Base-by-base conservation (phyloP, 139 green algal genomes). In the Micractinium conductrix region DNA sequence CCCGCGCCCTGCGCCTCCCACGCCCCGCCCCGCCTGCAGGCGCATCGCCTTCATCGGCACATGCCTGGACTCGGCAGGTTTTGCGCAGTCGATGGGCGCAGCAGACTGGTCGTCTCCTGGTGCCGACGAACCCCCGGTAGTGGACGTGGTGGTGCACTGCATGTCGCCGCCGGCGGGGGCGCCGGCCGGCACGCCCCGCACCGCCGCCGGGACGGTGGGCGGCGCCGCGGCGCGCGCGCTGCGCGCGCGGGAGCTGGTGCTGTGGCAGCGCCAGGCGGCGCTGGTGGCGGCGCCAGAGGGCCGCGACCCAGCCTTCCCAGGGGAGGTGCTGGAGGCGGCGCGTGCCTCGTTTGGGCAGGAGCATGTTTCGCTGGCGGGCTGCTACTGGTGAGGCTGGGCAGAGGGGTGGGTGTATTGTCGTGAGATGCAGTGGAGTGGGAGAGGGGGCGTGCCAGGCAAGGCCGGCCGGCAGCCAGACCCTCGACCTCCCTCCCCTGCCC, bases 211-310 rank as follows among this genome's bases (percentile, higher is more conserved):
- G 8, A 35, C 35, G 19, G 53, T 33, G 55, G 86, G 81, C 0
- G 86, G 86, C 2, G 73, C 79, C 30, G 73, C 65, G 1, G 86
- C 86, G 26, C 62, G 60, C 4, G 35, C 37, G 19, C 38, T 87
- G 37, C 33, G 38, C 1, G 71, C 73, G 3, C 30, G 38, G 58
- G 86, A 89, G 38, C 62, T 89, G 37, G 74, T 87, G 48, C 68
- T 89, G 68, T 89, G 81, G 81, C 86, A 89, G 81, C 82, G 60
- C 21, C 63, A 44, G 33, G 63, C 72, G 8, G 48, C 45, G 7
- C 85, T 81, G 33, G 8, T 81, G 40, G 58, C 75, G 1, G 58
- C 43, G 21, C 8, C 74, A 26, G 55, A 85, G 21, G 44, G 50
- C 28, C 2, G 43, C 8, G 86, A 89, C 43, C 8, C 28, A 1